phyloP scores from a whole-genome alignment of 441 rosid genomes.

The Raphanus hybrid region DNA sequence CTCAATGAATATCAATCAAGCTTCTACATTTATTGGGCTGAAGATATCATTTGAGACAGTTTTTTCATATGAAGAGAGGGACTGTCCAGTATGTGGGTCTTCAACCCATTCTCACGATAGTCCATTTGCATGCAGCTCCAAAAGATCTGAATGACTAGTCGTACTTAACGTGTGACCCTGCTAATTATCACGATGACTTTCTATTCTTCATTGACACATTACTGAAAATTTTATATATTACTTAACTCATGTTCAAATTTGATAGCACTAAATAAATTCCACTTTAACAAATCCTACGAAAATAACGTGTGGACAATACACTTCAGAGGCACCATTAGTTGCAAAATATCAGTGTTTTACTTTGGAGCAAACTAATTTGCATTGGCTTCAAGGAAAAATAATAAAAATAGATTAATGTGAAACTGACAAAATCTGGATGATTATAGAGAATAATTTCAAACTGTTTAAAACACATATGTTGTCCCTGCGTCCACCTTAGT shows the following conservation, averaged over 20 bases:
- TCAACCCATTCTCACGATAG: background rate
- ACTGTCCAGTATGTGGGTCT: background rate
- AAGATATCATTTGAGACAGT: too few species aligned
- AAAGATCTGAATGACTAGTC: background rate
- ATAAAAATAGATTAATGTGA: background rate
- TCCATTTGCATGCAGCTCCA: background rate
- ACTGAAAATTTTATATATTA: background rate
- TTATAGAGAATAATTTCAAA: background rate
- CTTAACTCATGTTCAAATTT: background rate
- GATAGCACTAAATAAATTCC: background rate
- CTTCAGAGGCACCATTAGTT: background rate
- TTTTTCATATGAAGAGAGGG: too few species aligned
- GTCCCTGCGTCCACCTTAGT: constrained; percentile 7
- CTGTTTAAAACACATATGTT: background rate
- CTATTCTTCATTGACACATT: too few species aligned
- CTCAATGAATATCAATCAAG: background rate
- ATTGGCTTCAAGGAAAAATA: background rate
- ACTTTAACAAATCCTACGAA: background rate
- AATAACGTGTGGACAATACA: background rate
- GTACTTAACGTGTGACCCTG: background rate
- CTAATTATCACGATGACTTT: background rate
- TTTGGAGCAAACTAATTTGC: background rate
- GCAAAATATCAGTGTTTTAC: background rate
- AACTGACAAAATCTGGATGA: background rate
- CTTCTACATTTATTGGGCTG: background rate